Base-by-base conservation (phyloP, 768 basidiomycete genomes). In the Termitomyces titanicus region DNA sequence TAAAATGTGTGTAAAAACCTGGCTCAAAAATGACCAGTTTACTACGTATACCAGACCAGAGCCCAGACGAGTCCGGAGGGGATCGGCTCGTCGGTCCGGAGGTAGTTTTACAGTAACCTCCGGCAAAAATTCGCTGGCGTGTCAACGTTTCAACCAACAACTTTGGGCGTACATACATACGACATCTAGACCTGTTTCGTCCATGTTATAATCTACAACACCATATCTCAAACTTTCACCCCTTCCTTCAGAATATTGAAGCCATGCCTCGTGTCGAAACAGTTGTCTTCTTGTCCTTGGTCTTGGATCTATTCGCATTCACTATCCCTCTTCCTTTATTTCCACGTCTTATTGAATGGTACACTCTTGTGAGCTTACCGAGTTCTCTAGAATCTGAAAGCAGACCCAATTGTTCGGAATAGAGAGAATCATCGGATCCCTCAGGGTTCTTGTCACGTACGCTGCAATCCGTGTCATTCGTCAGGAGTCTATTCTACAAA, bases 271-370 rank as follows among this genome's bases (percentile, higher is more conserved):
- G 75, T 63, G 81, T 94, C 51, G 89, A 95, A 67, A 80, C 77
- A 18, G 78, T 94, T 55, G 92, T 98, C 43, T 98, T 99, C 72
- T 66, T 93, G 50, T 94, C 94, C 2, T 76, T 99, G 29, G 79
- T 99, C 24, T 79, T 98, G 39, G 96, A 99, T 70, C 82, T 99
- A 22, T 74, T 79, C 79, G 92, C 93, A 12, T 96, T 95, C 71
- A 97, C 93, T 22, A 90, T 96, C 44, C 94, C 94, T 10, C 79
- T 98, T n/a, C 96, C 96, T 20, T 82, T 98, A 29, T 98, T 98
- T 70, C 96, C 96, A n/a, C 84, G 95, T n/a, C 77, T 98, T 47
- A 94, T 97, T 40, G 88, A 95, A 72, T 94, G 89, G 89, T 95
- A 94, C 67, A 86, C 85, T 1, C 70, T 83, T 66, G 90, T 88